Conservation (phyloP, 2,329 filamentous ascomycete species). For the Chaetothyriales sp. region DNA sequence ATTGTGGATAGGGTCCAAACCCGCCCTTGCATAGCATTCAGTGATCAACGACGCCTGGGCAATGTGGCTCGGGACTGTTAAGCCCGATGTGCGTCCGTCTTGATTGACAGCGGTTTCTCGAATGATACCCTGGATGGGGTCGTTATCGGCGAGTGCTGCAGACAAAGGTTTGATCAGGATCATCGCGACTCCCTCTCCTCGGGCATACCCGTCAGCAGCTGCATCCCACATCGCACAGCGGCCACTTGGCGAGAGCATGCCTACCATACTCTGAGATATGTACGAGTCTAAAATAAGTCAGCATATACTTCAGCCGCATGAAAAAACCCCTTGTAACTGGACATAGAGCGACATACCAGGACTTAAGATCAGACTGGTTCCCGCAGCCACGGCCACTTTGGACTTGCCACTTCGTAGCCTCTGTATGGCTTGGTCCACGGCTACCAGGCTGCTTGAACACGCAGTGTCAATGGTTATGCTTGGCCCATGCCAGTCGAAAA, state of each 20-base stretch:
- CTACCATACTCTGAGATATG: constrained; percentile 17
- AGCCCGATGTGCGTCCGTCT: constrained; percentile 23
- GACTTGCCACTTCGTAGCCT: constrained; percentile 20
- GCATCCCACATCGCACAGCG: constrained; percentile 36
- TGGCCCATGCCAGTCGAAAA: constrained; percentile 27
- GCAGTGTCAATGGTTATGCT: constrained; percentile 33
- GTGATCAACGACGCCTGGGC: constrained; percentile 29
- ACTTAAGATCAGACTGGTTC: constrained; percentile 1
- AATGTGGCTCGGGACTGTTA: constrained; percentile 23
- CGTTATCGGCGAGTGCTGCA: constrained; percentile 33
- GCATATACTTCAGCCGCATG: no score
- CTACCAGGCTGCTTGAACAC: constrained; percentile 29
- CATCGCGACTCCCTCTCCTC: constrained; percentile 38
- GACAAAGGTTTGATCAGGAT: constrained; percentile 38
- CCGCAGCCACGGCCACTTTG: constrained; percentile 17
- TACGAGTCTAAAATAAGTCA: constrained; percentile 13
- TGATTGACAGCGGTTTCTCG: constrained; percentile 24
- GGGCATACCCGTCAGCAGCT: constrained; percentile 35
- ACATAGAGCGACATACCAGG: constrained; percentile 4
- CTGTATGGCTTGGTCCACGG: constrained; percentile 23
- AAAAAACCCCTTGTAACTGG: background rate
- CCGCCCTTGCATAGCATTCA: constrained; percentile 25
- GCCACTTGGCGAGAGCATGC: constrained; percentile 37
- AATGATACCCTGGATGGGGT: constrained; percentile 29
- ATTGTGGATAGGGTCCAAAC: constrained; percentile 21